Evolutionary conservation across 306 rosid species (phyloP).

Genomic region (Castanea mollissima): DNA sequence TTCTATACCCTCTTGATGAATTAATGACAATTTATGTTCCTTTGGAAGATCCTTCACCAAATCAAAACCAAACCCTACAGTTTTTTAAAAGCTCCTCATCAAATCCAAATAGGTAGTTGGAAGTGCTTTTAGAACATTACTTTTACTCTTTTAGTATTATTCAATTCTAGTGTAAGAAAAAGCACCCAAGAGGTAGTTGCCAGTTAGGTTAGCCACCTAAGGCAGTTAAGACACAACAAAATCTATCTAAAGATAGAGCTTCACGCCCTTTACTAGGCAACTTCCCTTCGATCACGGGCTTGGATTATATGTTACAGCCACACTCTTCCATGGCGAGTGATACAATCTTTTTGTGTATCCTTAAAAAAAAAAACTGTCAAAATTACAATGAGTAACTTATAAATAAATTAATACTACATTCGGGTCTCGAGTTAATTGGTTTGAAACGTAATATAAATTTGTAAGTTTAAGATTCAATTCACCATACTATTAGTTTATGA

Average conservation of each 20-base stretch:
- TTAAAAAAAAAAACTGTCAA: too few species aligned
- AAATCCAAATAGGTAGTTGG: slow-evolving; percentile 30
- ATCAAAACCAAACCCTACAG: background rate
- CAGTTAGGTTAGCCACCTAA: slow-evolving; percentile 27
- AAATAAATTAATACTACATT: too few species aligned
- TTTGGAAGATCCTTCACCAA: slow-evolving; percentile 15
- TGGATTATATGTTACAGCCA: background rate
- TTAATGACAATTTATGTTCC: slow-evolving; percentile 14
- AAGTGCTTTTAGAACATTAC: slow-evolving; percentile 16
- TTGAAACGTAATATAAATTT: too few species aligned
- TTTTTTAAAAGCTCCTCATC: slow-evolving; percentile 26
- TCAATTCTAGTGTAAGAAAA: slow-evolving; percentile 12
- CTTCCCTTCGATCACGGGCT: slow-evolving; percentile 39
- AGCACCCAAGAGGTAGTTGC: slow-evolving; percentile 6
- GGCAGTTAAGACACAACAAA: slow-evolving; percentile 29
- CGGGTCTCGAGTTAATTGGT: too few species aligned
- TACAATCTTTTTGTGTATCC: background rate
- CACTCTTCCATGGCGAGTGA: slow-evolving; percentile 12
- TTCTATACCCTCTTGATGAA: slow-evolving; percentile 14
- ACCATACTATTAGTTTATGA: too few species aligned
- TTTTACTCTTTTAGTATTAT: background rate
- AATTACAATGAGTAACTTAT: too few species aligned
- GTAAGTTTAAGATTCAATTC: too few species aligned
- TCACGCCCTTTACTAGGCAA: slow-evolving; percentile 22
- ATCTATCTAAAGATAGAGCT: slow-evolving; percentile 31